These are phyloP conservation scores for Zymoseptoria tritici DNA, from an alignment of 2,329 filamentous ascomycete genomes.

Conservation along the genomic window DNA sequence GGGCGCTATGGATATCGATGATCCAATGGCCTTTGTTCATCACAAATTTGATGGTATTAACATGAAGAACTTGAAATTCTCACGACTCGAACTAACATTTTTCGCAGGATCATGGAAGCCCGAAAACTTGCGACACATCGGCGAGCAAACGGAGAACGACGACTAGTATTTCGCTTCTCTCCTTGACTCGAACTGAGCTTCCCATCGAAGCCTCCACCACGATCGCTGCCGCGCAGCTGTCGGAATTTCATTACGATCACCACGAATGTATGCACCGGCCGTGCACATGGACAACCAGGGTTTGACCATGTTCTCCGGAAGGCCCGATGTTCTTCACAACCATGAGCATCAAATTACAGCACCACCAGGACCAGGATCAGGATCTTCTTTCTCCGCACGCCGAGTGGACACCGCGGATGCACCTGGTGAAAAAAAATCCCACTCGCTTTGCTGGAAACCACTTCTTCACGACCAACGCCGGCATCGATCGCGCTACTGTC, in stretches of 20 bases:
- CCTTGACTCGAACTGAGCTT: neutral
- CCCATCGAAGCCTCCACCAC: neutral
- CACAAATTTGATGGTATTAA: conserved; percentile 86
- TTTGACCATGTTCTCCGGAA: neutral
- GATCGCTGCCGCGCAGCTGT: neutral
- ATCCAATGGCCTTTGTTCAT: conserved; percentile 95
- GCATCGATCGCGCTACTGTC: neutral
- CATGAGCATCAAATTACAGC: neutral
- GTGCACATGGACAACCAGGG: neutral
- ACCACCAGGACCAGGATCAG: neutral
- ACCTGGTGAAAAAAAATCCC: neutral
- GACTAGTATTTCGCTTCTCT: neutral
- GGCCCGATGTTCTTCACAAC: neutral
- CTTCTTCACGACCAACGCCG: neutral
- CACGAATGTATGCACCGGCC: neutral
- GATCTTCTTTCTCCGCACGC: neutral
- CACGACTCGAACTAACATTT: conserved; percentile 4
- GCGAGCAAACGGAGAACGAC: conserved; percentile 28
- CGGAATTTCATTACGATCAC: neutral
- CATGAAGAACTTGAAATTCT: neutral
- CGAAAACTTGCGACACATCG: conserved; percentile 63
- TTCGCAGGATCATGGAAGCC: conserved; percentile 66
- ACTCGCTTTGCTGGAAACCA: neutral
- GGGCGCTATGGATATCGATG: conserved; percentile 78
- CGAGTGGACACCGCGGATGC: neutral